Conservation (phyloP, 768 basidiomycete genomes). For the Phaeotremella fagi region DNA sequence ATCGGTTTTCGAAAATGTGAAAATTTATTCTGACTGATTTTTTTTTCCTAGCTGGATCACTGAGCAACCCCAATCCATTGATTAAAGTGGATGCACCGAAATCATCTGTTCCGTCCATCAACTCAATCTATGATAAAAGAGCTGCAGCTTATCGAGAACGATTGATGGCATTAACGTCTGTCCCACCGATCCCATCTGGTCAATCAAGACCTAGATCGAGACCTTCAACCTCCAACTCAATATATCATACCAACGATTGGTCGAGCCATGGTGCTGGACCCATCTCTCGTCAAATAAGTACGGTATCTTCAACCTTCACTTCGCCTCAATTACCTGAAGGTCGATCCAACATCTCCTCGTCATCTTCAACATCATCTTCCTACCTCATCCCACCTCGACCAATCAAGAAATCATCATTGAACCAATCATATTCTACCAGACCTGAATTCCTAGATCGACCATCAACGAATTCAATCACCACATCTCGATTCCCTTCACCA, state of each 20-base stretch:
- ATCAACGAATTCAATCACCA: neutral
- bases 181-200: constrained; percentile 19
- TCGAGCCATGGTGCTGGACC: too few relatives aligned
- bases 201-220: constrained; percentile 3
- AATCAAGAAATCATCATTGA: neutral
- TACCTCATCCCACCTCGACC: constrained; percentile 4
- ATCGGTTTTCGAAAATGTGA: too few relatives aligned
- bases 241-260: constrained; percentile 15
- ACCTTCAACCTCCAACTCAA: constrained; percentile 6
- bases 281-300: neutral
- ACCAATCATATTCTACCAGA: neutral
- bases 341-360: constrained; percentile 16
- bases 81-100: constrained; percentile 25
- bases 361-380: constrained; percentile 11
- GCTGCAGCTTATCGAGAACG: constrained; percentile 45
- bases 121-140: constrained; percentile 45
- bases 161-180: constrained; percentile 30
- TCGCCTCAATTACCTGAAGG: neutral
- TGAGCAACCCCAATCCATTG: neutral
- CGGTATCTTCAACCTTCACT: neutral
- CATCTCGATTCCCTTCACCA: neutral
- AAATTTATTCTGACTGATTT: too few relatives aligned
- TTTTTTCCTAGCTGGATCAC: too few relatives aligned
- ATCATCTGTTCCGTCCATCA: constrained; percentile 42
- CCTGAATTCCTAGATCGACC: too few relatives aligned